Evolutionary conservation across 1,139 yeast species (phyloP).

Genomic region (Lodderomyces orthopsilosis): DNA sequence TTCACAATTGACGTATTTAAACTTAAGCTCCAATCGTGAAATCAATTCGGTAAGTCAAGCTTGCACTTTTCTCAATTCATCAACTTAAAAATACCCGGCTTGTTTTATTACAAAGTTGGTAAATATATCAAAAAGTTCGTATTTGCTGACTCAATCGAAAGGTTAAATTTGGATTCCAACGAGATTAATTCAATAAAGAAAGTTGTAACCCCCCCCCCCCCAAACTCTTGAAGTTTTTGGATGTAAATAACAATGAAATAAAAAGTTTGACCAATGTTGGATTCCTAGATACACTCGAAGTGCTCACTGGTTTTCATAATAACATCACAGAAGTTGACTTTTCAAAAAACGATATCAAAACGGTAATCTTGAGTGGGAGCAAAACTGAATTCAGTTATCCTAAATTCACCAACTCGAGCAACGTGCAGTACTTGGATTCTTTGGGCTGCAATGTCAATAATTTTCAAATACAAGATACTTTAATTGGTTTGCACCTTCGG

Average conservation of each 20-base stretch:
- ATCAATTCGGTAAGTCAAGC: background rate
- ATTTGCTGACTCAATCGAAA: background rate
- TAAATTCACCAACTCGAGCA: too few species aligned
- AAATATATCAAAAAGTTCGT: background rate
- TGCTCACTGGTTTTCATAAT: background rate
- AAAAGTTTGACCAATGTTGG: background rate
- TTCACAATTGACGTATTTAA: too few species aligned
- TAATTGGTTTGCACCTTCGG: background rate
- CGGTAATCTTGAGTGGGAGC: too few species aligned
- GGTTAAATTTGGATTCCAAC: background rate
- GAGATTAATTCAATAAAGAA: background rate
- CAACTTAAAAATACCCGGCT: background rate
- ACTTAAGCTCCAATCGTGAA: background rate
- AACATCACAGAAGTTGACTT: background rate
- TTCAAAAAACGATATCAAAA: too few species aligned
- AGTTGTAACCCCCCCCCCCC: background rate
- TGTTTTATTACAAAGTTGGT: background rate
- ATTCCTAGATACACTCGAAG: background rate
- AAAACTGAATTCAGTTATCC: too few species aligned
- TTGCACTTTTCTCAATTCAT: background rate
- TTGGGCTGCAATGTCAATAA: background rate
- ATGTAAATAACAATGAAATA: background rate
- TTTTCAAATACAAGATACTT: background rate
- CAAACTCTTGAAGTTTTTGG: background rate
- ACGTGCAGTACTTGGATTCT: too few species aligned